Conservation (phyloP, 306 rosid species). For the Lagenaria siceraria region DNA sequence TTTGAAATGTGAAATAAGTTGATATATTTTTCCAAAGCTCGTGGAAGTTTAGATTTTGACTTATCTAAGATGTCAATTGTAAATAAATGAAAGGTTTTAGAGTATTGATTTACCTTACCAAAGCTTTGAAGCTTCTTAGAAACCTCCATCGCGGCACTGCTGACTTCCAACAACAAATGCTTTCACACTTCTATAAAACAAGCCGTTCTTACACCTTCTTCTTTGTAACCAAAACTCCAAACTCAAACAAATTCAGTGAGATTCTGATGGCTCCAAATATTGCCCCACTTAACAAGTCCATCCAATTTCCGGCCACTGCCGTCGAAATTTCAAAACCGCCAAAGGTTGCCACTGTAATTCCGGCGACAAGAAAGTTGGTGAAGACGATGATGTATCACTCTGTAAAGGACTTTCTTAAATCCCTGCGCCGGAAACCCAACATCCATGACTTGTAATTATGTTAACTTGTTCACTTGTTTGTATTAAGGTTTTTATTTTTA, state of each 20-base stretch:
- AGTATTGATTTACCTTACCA: background rate
- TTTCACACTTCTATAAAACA: too few species aligned
- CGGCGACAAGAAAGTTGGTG: constrained; percentile 24
- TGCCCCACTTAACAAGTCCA: background rate
- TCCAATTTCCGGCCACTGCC: background rate
- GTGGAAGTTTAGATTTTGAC: background rate
- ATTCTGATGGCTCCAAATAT: background rate
- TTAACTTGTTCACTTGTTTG: too few species aligned
- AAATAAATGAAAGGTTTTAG: too few species aligned
- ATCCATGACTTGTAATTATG: background rate
- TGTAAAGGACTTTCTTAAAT: background rate
- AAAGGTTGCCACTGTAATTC: constrained; percentile 23
- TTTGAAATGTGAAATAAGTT: too few species aligned
- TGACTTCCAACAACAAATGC: too few species aligned
- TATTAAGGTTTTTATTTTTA: background rate
- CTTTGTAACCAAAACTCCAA: too few species aligned
- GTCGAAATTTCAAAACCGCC: background rate
- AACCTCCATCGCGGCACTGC: background rate
- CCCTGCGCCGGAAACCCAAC: background rate
- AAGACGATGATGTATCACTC: constrained; percentile 17
- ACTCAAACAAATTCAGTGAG: background rate
- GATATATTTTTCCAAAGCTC: too few species aligned
- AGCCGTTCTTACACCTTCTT: too few species aligned
- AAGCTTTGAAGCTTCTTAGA: background rate
- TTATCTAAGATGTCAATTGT: background rate